phyloP scores from a whole-genome alignment of 2,329 filamentous ascomycete species.

The Colletotrichum echinochloae region DNA sequence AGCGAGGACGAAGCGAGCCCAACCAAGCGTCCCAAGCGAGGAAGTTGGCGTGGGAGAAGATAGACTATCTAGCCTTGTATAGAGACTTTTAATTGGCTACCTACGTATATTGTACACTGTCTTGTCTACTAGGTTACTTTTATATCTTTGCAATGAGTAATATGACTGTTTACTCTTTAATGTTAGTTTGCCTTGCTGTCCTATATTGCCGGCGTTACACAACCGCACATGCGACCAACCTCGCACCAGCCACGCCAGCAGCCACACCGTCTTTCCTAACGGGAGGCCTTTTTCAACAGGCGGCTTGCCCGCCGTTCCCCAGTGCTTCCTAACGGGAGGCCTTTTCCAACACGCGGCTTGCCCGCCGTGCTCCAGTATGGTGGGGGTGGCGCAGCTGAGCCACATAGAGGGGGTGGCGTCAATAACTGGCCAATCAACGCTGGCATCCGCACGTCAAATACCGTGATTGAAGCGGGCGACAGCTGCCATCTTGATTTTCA shows the following conservation, averaged over 20 bases:
- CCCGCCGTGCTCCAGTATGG: too few species aligned
- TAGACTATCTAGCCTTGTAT: background rate
- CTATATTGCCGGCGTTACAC: background rate
- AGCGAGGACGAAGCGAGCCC: background rate
- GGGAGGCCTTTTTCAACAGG: background rate
- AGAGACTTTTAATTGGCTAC: background rate
- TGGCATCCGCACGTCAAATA: too few species aligned
- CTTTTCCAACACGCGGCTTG: background rate
- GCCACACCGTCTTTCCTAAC: background rate
- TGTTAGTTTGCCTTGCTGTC: background rate
- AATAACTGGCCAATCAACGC: too few species aligned
- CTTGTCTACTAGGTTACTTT: background rate
- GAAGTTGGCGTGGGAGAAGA: background rate
- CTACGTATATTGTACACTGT: background rate
- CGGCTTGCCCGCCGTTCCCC: conserved; percentile 5
- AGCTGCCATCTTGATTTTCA: too few species aligned
- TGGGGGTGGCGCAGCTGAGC: too few species aligned
- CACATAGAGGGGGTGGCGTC: too few species aligned
- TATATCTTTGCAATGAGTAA: background rate
- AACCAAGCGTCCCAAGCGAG: background rate
- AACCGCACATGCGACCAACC: background rate
- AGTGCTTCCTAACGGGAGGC: background rate
- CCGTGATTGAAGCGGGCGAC: too few species aligned
- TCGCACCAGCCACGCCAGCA: background rate
- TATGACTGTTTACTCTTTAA: background rate